Evolutionary conservation across 2,329 filamentous ascomycete species (phyloP).

Genomic region (Paecilomyces niveus): DNA sequence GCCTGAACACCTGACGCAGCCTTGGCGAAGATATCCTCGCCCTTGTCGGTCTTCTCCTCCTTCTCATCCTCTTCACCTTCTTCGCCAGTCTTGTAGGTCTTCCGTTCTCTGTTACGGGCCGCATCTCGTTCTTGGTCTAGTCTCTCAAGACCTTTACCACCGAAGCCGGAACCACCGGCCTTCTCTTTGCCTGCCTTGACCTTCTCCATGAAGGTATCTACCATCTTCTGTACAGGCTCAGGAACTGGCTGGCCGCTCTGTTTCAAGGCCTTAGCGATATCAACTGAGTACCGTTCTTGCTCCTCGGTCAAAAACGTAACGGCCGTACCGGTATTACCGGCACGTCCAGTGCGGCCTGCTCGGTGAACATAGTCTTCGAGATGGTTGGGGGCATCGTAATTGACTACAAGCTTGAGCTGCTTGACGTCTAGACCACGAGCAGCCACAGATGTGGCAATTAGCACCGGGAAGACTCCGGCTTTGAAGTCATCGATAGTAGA

Average conservation of each 20-base stretch:
- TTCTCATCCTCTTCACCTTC: slow-evolving; percentile 67
- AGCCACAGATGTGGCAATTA: slow-evolving; percentile 92
- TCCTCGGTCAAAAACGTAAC: slow-evolving; percentile 90
- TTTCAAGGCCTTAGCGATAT: slow-evolving; percentile 84
- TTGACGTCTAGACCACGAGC: slow-evolving; percentile 94
- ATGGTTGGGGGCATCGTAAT: slow-evolving; percentile 90
- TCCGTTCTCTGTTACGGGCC: slow-evolving; percentile 76
- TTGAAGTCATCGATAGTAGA: slow-evolving; percentile 93
- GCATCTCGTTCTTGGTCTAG: slow-evolving; percentile 88
- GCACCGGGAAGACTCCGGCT: slow-evolving; percentile 76
- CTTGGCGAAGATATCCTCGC: slow-evolving; percentile 48
- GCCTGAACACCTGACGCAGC: slow-evolving; percentile 60
- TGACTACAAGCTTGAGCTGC: slow-evolving; percentile 90
- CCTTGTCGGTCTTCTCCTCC: slow-evolving; percentile 62
- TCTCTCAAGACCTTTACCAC: slow-evolving; percentile 86
- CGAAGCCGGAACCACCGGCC: slow-evolving; percentile 75
- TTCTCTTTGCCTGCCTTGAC: slow-evolving; percentile 90
- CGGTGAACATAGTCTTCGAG: slow-evolving; percentile 95
- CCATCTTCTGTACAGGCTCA: slow-evolving; percentile 55
- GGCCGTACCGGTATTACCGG: slow-evolving; percentile 88
- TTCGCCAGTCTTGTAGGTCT: slow-evolving; percentile 83
- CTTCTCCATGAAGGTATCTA: slow-evolving; percentile 71
- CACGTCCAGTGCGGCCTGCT: slow-evolving; percentile 85
- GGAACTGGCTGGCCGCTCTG: slow-evolving; percentile 83
- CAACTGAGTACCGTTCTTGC: slow-evolving; percentile 82